Base-by-base conservation (phyloP, 306 rosid genomes). In the Lotus japonicus region DNA sequence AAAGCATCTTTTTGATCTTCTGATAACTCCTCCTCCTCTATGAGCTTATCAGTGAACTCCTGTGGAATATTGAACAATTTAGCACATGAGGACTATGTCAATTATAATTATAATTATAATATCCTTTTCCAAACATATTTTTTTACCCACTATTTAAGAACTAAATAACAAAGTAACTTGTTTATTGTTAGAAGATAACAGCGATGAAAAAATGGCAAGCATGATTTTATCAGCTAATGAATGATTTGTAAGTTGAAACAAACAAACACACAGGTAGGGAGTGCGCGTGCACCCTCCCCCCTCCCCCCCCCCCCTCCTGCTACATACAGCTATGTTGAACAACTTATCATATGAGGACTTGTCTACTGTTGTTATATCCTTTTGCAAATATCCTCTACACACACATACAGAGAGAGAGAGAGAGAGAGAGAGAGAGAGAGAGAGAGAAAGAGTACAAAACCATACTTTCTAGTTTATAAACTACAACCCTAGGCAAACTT, bases 21-120 rank as follows among this genome's bases (percentile, higher is more conserved):
- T 19, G 83, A 26, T 45, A 89, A 69, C 64, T 79, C 87, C 70
- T 84, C 88, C 68, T 81, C 90, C 72, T 83, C 10, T 10, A 89
- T 83, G 75, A 86, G 77, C 18, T 72, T 83, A 72, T 83, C 84
- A 1, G 83, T 84, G 79, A 89, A 86, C 77, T 89, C 96, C 92
- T 89, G 58, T 60, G 64, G 49, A 68, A 53, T 14, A 33, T 6
- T 39, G 44, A 73, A 68, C 31, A 72, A 75, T 42, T 35, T 11
- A 42, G 64, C 7, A 7, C 17, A 45, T 5, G 14, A 55, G 5
- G 2, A 10, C 51, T 11, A 72, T 11, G 23, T 39, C 53, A 2
- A 65, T 9, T 71, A 7, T 49, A 17, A 72, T 11, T 16, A 28
- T 46, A 2, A 65, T 9, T 71, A 7, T 49, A 17, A 39, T 26